Conservation (phyloP, 345 rosid species). For the Jatropha curcas region DNA sequence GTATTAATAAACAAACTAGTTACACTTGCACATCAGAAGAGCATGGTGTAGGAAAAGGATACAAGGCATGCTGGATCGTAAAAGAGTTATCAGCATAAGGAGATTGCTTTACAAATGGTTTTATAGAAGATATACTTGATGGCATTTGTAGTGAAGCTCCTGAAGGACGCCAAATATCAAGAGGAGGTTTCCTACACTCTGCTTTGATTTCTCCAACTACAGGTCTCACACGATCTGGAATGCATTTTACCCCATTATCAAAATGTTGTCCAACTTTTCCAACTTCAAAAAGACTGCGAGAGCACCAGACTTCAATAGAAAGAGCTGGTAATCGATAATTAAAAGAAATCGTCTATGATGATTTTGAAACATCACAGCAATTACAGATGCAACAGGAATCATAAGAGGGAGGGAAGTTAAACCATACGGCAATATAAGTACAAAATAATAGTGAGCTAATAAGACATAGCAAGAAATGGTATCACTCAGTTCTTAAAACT, state of each 20-base stretch:
- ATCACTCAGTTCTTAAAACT: neutral
- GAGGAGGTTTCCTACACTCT: conserved; percentile 39
- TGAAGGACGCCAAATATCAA: conserved; percentile 42
- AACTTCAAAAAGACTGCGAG: conserved; percentile 68
- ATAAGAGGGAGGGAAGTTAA: too few species aligned
- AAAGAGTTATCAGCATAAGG: conserved; percentile 22
- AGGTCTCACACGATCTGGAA: conserved; percentile 58
- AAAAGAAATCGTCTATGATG: neutral
- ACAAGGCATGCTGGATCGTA: conserved; percentile 48
- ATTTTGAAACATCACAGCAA: conserved; percentile 7
- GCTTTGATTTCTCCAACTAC: conserved; percentile 19
- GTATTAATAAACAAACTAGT: neutral
- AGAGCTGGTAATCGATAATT: conserved; percentile 26
- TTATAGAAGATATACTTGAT: conserved; percentile 62
- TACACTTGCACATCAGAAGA: neutral
- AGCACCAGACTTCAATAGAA: conserved; percentile 48
- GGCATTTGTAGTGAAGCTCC: conserved; percentile 26
- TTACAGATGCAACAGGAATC: too few species aligned
- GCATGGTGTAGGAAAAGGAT: conserved; percentile 47
- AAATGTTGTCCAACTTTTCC: conserved; percentile 47
- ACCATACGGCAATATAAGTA: too few species aligned
- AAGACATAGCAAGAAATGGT: too few species aligned
- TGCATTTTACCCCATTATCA: conserved; percentile 39
- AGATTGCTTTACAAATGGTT: conserved; percentile 36
- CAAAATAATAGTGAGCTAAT: too few species aligned